These are phyloP conservation scores for Aspergillus panamensis DNA, from an alignment of 495 filamentous ascomycete species.

Conservation along the genomic window DNA sequence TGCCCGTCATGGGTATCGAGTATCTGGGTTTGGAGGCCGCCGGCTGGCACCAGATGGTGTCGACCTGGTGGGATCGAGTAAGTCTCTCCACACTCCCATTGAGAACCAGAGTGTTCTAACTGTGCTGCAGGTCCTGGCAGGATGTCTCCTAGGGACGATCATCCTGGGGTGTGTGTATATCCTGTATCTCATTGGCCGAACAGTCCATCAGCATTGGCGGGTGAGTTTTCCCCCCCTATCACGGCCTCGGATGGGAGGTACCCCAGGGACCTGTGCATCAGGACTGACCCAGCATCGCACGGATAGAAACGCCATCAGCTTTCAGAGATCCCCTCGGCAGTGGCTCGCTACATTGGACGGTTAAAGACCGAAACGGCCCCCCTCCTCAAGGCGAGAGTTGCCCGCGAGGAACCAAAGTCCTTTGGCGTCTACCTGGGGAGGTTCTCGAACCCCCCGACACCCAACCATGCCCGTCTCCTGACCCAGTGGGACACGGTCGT, in stretches of 20 bases:
- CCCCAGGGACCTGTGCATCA: too few relatives aligned
- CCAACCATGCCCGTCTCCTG: conserved; percentile 33
- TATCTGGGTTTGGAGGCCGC: conserved; percentile 22
- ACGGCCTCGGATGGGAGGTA: too few relatives aligned
- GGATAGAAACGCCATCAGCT: conserved; percentile 17
- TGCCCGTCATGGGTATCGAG: conserved; percentile 16
- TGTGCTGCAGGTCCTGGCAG: conserved; percentile 13
- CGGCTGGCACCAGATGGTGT: conserved; percentile 21
- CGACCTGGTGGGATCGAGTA: conserved; percentile 24
- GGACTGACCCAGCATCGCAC: too few relatives aligned
- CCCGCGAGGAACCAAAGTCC: conserved; percentile 11
- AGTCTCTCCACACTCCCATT: not conserved
- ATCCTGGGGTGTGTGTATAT: conserved; percentile 16
- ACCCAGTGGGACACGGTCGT: conserved; percentile 44
- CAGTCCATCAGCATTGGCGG: conserved; percentile 11
- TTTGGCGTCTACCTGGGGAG: conserved; percentile 47
- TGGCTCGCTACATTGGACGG: conserved; percentile 14
- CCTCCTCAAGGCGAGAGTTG: not conserved
- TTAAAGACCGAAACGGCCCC: conserved; percentile 6
- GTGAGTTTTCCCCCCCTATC: conserved; percentile 6
- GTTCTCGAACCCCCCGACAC: conserved; percentile 33
- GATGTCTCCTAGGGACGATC: conserved; percentile 18
- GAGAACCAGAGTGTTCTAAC: not conserved
- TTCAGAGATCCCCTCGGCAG: conserved; percentile 8
- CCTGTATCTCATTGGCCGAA: conserved; percentile 13